Base-by-base conservation (phyloP, 345 rosid species). In the Theobroma cacao region DNA sequence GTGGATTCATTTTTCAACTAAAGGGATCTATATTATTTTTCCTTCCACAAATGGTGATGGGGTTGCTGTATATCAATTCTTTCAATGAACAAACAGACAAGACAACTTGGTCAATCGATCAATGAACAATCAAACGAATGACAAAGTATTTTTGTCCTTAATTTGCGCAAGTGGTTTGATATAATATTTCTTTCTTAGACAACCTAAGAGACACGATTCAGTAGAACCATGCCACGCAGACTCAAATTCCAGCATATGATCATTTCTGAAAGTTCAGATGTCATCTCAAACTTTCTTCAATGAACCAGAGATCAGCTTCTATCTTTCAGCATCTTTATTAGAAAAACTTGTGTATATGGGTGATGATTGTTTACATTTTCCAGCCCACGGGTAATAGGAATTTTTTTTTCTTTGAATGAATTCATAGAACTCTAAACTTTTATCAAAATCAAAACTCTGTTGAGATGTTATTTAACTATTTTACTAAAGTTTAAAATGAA, bases 191-290 rank as follows among this genome's bases (percentile, higher is more conserved):
- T 47, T 74, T 59, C 64, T 67, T 70, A 47, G 28, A 55, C 65
- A 53, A 24, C 50, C 73, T n/a, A 55, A 60, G 22, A 28, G 76
- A 76, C 50, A 7, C 56, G 60, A 69, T 5, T 34, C 56, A 2
- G 8, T 77, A 22, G 63, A 69, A 55, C 12, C 41, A 8, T 0
- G 86, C 17, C 83, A 80, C 73, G 75, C 48, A 36, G 5, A 36
- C 74, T 52, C 13, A 48, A 17, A 22, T 0, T 14, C 17, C n/a
- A 56, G 14, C 52, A 66, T 4, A 30, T 61, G 3, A n/a, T n/a
- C n/a, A 28, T 59, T 26, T 60, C 64, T 26, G 36, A 60, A 3
- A 22, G 2, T 30, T 58, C 36, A 45, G 41, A 79, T 53, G 58
- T 79, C 68, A 0, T 30, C 26, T 62, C 74, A 26, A 22, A 24